phyloP scores from a whole-genome alignment of 2,329 filamentous ascomycete genomes.

The Pestalotiopsis sp. region DNA sequence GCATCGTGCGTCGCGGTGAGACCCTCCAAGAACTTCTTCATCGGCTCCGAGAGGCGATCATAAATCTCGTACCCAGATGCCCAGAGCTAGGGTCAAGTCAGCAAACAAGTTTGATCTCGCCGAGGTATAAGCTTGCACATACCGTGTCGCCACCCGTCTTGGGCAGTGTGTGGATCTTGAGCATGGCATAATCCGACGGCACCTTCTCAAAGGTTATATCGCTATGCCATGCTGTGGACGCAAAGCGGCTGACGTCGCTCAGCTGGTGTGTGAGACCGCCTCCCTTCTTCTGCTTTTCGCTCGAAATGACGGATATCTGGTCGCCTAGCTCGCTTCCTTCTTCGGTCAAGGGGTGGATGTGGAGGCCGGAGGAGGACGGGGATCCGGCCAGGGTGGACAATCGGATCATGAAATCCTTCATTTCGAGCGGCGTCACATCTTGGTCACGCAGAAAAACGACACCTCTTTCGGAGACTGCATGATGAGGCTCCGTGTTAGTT shows the following conservation, averaged over 20 bases:
- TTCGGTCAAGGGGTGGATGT: constrained; percentile 57
- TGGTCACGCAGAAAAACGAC: constrained; percentile 54
- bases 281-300: constrained; percentile 56
- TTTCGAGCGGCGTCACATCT: constrained; percentile 43
- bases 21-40: constrained; percentile 47
- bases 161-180: constrained; percentile 50
- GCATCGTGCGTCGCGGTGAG: constrained; percentile 53
- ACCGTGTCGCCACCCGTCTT: constrained; percentile 47
- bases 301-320: constrained; percentile 58
- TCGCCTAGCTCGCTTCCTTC: constrained; percentile 54
- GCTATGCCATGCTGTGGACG: constrained; percentile 51
- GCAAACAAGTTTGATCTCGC: background rate
- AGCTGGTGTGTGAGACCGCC: constrained; percentile 52
- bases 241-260: constrained; percentile 50
- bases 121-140: constrained; percentile 15
- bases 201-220: constrained; percentile 57
- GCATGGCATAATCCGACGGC: constrained; percentile 54
- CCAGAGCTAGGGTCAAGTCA: constrained; percentile 38
- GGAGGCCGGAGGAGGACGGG: constrained; percentile 50
- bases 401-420: constrained; percentile 46
- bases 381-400: constrained; percentile 45
- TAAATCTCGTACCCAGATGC: constrained; percentile 55
- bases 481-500: background rate
- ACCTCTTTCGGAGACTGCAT: constrained; percentile 45
- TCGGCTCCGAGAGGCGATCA: constrained; percentile 51